phyloP scores from a whole-genome alignment of 305 asterid genomes.

The Salvia sclarea region DNA sequence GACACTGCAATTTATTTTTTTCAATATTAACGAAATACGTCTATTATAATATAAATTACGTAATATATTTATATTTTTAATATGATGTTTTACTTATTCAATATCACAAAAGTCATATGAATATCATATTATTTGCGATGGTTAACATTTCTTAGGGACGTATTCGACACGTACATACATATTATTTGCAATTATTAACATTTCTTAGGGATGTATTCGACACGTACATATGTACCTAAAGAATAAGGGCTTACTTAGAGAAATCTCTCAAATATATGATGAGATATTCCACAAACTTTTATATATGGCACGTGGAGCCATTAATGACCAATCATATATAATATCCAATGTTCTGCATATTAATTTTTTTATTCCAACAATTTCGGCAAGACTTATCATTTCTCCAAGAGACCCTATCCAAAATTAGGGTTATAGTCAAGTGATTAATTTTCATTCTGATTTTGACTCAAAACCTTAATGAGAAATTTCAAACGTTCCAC shows the following conservation, averaged over 20 bases:
- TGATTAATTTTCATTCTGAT: neutral
- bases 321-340: neutral
- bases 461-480: constrained; percentile 8
- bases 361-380: neutral
- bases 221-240: neutral
- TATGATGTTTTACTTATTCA: too few relatives aligned
- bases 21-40: too few relatives aligned
- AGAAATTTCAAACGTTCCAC: neutral
- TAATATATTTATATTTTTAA: too few relatives aligned
- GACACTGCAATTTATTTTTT: too few relatives aligned
- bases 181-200: too few relatives aligned
- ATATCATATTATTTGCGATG: too few relatives aligned
- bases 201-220: neutral
- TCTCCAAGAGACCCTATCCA: neutral
- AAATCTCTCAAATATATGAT: neutral
- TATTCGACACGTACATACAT: neutral
- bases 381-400: neutral
- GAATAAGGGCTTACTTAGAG: neutral
- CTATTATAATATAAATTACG: too few relatives aligned
- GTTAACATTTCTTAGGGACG: neutral
- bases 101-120: too few relatives aligned
- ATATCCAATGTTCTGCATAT: neutral
- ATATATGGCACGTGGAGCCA: constrained; percentile 10
- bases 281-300: neutral
- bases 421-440: neutral